Base-by-base conservation (phyloP, 2,329 filamentous ascomycete species). In the Diaporthe vexans region DNA sequence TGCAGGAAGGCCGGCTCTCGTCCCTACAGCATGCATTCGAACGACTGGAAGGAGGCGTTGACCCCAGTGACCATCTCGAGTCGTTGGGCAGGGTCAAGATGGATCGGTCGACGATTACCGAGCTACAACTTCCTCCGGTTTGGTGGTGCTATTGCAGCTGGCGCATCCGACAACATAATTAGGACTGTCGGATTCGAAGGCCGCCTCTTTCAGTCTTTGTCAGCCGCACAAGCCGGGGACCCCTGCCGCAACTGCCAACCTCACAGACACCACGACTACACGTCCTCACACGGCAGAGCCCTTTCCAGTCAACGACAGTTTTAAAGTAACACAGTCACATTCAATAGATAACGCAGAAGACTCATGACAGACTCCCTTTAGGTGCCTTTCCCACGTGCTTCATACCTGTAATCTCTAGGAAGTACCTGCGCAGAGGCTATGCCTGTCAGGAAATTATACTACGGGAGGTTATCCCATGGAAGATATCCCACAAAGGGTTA, bases 21-120 rank as follows among this genome's bases (percentile, higher is more conserved):
- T 59, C 68, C 67, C 67, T 74, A 75, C 57, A 71, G 72, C 74
- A 74, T 75, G 74, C 74, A 75, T 75, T 75, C 71, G 74, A 61
- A 68, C 35, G 74, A 61, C 61, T 54, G 58, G 51, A 59, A 70
- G 37, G 72, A 68, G 67, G 37, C 46, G 35, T 71, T 40, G 46
- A 71, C 58, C 74, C 72, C 61, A 74, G 68, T 74, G 59, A 75
- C 67, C 74, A 75, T 75, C 67, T 74, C 74, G 74, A 74, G 54
- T 61, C 52, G 67, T 67, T 24, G 54, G 54, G 46, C 33, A 65
- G 40, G 54, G 58, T 69, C 72, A n/a, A 52, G 46, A 51, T 61
- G 26, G 52, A 48, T 61, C 58, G n/a, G 46, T 54, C 46, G 43
- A 29, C 33, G 58, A 43, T 48, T 54, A 46, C 52, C n/a, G 51